Percentiles rank a stretch among this genome's conserved stretches.
phyloP scores from a whole-genome alignment of 306 rosid species.

The Heteromeles arbutifolia region DNA sequence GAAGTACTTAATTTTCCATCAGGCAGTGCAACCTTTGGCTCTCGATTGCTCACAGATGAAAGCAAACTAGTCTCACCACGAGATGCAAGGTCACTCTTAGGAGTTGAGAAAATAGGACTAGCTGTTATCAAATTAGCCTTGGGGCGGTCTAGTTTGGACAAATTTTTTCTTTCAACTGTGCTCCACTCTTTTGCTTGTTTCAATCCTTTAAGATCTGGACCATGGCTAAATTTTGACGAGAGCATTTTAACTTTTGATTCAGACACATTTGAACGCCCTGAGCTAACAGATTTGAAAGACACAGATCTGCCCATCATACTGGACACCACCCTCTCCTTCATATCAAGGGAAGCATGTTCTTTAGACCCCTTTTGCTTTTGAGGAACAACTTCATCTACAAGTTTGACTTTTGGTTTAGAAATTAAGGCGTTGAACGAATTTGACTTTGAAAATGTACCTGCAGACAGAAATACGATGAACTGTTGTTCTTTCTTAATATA shows the following conservation, averaged over 20 bases:
- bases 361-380: constrained; percentile 51
- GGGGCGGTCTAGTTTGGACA: constrained; percentile 55
- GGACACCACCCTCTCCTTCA: constrained; percentile 37
- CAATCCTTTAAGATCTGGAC: constrained; percentile 51
- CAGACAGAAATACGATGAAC: constrained; percentile 13
- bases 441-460: constrained; percentile 69
- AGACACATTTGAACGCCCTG: constrained; percentile 39
- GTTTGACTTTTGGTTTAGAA: constrained; percentile 64
- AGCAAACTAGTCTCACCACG: constrained; percentile 49
- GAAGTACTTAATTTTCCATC: constrained; percentile 47
- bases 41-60: constrained; percentile 39
- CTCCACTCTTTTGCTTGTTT: constrained; percentile 58
- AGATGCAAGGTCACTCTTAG: constrained; percentile 53
- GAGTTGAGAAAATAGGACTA: constrained; percentile 39
- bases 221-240: constrained; percentile 33
- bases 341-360: constrained; percentile 48
- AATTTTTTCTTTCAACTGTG: constrained; percentile 50
- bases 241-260: constrained; percentile 75
- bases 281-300: constrained; percentile 54
- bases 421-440: constrained; percentile 52
- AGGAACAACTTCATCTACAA: constrained; percentile 55
- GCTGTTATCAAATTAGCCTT: constrained; percentile 35
- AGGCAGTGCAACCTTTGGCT: constrained; percentile 38
- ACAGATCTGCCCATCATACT: constrained; percentile 52
- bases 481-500: neutral